Conservation (phyloP, 108 stramenopile species). For the Parmales sp. region DNA sequence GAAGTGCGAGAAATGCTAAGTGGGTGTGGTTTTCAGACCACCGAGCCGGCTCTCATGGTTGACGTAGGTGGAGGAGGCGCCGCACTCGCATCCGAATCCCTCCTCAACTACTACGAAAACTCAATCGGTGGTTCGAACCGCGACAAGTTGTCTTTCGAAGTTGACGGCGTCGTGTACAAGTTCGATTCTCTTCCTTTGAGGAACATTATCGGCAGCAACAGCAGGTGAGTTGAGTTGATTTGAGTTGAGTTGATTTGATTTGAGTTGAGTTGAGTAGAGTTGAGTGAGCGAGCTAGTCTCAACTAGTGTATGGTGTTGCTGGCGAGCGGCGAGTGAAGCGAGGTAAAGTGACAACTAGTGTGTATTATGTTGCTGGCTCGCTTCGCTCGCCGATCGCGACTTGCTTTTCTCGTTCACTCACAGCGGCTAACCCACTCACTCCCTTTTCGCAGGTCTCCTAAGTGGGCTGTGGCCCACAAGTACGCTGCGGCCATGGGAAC, state of each 20-base stretch:
- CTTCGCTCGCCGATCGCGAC: no score
- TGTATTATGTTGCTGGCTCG: no score
- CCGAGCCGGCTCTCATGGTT: conserved; percentile 27
- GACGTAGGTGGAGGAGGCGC: no score
- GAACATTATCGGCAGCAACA: conserved; percentile 46
- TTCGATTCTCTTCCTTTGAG: conserved; percentile 40
- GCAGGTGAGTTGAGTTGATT: no score
- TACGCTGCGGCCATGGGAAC: conserved; percentile 57
- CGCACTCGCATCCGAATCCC: neutral
- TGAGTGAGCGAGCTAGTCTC: no score
- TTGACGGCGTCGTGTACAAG: conserved; percentile 90
- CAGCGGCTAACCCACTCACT: no score
- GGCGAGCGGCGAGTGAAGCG: no score
- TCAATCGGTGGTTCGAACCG: neutral
- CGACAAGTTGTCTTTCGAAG: conserved; percentile 47
- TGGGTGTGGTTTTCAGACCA: conserved; percentile 50
- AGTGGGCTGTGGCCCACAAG: conserved; percentile 86
- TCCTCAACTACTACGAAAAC: neutral
- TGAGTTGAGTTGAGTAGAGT: no score
- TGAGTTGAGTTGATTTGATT: no score
- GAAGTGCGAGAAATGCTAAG: conserved; percentile 32
- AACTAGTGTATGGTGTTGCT: no score
- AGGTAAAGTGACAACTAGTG: no score
- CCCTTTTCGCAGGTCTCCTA: conserved; percentile 63
- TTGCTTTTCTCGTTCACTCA: no score